Evolutionary conservation across 129 eudicot species (phyloP).

Genomic region (Flaveria sonorensis): DNA sequence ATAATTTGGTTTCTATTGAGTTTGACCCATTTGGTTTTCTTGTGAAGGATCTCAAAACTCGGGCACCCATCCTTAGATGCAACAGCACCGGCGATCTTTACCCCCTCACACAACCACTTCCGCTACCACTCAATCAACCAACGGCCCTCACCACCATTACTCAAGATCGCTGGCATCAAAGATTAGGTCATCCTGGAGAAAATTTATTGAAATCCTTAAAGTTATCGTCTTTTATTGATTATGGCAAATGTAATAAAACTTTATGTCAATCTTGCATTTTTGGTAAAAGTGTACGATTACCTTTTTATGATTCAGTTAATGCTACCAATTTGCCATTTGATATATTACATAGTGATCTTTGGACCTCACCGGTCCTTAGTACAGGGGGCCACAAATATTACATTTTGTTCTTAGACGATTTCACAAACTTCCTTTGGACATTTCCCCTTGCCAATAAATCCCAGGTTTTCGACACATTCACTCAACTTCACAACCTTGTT

Average conservation of each 20-base stretch:
- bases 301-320: too few species aligned
- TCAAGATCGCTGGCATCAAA: background rate
- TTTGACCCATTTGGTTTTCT: too few species aligned
- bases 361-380: background rate
- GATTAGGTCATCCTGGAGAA: background rate
- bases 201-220: background rate
- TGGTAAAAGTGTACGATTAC: too few species aligned
- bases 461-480: background rate
- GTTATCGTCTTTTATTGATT: too few species aligned
- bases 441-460: background rate
- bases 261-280: too few species aligned
- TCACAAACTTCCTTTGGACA: background rate
- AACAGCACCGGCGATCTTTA: constrained; percentile 4
- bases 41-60: background rate
- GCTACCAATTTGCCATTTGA: too few species aligned
- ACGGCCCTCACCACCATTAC: background rate
- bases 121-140: background rate
- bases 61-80: constrained; percentile 5
- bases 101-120: too few species aligned
- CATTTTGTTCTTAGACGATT: background rate
- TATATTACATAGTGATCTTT: background rate
- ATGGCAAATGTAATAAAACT: too few species aligned
- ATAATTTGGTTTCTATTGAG: too few species aligned
- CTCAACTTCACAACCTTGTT: background rate
- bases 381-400: too few species aligned